Conservation (phyloP, 805 yeast genomes). For the Hanseniaspora pseudoguilliermondii region DNA sequence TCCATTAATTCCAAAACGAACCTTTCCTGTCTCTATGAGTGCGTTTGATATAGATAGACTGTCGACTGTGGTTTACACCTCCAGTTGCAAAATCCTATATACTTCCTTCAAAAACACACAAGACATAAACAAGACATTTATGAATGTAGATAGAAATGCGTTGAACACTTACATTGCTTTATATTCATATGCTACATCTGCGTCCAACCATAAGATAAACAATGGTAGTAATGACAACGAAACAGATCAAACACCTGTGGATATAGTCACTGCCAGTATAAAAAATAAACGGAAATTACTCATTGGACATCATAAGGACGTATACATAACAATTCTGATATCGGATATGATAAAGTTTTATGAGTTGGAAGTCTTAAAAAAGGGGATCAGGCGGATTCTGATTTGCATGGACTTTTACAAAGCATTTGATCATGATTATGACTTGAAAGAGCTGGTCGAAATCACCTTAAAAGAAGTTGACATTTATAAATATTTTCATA, state of each 20-base stretch:
- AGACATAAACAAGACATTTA: neutral
- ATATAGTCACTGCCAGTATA: neutral
- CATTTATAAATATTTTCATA: neutral
- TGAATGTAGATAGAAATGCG: slow-evolving; percentile 10
- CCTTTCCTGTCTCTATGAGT: neutral
- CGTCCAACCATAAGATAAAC: neutral
- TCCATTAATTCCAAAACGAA: neutral
- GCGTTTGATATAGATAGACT: neutral
- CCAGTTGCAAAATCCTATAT: neutral
- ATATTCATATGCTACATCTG: neutral
- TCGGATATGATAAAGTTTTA: slow-evolving; percentile 1
- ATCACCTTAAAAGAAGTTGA: neutral
- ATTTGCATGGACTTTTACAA: neutral
- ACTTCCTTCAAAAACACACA: slow-evolving; percentile 2
- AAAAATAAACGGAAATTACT: slow-evolving; percentile 4
- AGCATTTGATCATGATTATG: neutral
- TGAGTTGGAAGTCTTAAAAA: slow-evolving; percentile 1
- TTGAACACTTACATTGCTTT: slow-evolving; percentile 3
- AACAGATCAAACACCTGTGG: neutral
- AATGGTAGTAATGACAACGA: neutral
- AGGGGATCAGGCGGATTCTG: neutral
- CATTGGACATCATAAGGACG: neutral
- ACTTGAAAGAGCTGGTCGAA: neutral
- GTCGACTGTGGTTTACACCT: slow-evolving; percentile 1
- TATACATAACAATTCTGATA: neutral